phyloP scores from a whole-genome alignment of 306 rosid species.

The Mucuna pruriens region DNA sequence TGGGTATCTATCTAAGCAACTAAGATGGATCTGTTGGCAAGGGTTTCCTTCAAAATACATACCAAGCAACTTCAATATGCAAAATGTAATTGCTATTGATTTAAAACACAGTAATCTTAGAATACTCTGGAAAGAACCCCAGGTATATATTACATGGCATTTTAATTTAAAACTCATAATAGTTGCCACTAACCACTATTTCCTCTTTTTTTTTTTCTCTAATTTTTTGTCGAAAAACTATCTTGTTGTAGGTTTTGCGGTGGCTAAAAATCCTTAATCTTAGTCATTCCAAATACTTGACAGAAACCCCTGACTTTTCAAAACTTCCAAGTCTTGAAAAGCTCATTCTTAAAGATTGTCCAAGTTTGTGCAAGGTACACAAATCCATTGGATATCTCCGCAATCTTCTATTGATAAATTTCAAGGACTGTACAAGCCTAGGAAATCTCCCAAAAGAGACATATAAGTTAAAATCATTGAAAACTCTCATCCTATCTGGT shows the following conservation, averaged over 20 bases:
- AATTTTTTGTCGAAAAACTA: background rate
- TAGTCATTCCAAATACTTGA: background rate
- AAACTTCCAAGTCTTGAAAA: conserved; percentile 41
- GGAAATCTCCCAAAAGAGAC: background rate
- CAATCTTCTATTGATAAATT: background rate
- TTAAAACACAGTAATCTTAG: conserved; percentile 39
- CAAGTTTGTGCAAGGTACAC: conserved; percentile 28
- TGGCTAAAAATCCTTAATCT: conserved; percentile 39
- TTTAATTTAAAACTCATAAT: background rate
- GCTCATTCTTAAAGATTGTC: conserved; percentile 26
- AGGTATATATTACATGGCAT: conserved; percentile 27
- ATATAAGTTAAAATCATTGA: conserved; percentile 36
- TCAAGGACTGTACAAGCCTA: conserved; percentile 14
- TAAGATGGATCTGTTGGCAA: background rate
- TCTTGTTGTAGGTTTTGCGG: background rate
- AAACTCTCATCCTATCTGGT: conserved; percentile 49
- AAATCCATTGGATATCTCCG: conserved; percentile 32
- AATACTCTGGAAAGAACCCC: conserved; percentile 35
- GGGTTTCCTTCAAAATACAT: conserved; percentile 29
- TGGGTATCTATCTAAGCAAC: background rate
- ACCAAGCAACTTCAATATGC: conserved; percentile 26
- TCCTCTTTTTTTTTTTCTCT: background rate
- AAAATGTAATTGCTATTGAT: conserved; percentile 36
- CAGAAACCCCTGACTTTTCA: conserved; percentile 35
- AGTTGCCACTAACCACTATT: background rate